Percentiles rank a stretch among this genome's conserved stretches.
phyloP scores from a whole-genome alignment of 306 rosid species.

The Quercus wislizeni region DNA sequence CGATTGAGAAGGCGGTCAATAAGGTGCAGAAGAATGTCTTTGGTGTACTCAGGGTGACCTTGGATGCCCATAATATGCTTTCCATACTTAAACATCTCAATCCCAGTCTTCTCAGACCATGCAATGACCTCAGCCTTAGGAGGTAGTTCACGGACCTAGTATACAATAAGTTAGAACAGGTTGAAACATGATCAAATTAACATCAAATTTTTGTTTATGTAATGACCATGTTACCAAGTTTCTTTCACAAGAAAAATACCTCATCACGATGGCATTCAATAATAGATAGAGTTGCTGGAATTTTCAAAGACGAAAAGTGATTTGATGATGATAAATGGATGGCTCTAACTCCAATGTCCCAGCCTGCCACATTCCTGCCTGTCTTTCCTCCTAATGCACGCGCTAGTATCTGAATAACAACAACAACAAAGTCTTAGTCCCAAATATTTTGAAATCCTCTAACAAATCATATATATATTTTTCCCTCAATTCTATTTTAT shows the following conservation, averaged over 20 bases:
- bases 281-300: constrained; percentile 57
- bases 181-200: not conserved
- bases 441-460: too few species aligned
- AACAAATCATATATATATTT: not conserved
- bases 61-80: constrained; percentile 88
- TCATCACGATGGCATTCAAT: constrained; percentile 81
- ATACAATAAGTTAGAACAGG: not conserved
- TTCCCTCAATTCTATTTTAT: too few species aligned
- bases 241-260: constrained; percentile 34
- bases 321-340: constrained; percentile 50
- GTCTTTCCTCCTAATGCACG: constrained; percentile 91
- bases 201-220: not conserved
- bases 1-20: constrained; percentile 63
- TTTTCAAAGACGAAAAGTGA: constrained; percentile 41
- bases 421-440: not conserved
- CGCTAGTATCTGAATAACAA: constrained; percentile 48
- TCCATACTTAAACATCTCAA: constrained; percentile 71
- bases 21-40: constrained; percentile 66
- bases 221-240: not conserved
- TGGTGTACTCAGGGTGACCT: constrained; percentile 92
- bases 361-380: constrained; percentile 59
- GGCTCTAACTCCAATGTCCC: constrained; percentile 81
- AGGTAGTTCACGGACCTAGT: constrained; percentile 70
- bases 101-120: constrained; percentile 77
- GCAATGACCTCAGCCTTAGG: constrained; percentile 71